phyloP scores from a whole-genome alignment of 768 basidiomycete genomes.

The Tricholoma sp. region DNA sequence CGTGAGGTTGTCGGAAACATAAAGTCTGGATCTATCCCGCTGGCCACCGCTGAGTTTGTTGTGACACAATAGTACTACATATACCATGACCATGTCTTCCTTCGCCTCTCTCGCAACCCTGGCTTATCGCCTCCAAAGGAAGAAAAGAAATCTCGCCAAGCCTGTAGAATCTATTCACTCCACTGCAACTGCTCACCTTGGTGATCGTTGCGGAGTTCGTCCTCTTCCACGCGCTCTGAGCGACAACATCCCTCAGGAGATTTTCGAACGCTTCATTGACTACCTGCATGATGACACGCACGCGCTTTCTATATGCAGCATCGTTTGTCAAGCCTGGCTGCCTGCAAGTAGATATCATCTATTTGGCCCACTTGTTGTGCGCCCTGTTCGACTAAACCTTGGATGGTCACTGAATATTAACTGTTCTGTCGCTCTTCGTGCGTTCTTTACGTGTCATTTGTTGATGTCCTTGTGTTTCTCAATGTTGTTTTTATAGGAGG shows the following conservation, averaged over 20 bases:
- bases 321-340: constrained; percentile 22
- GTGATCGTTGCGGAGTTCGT: background rate
- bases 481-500: background rate
- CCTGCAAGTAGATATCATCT: constrained; percentile 14
- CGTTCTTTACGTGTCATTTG: background rate
- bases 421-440: constrained; percentile 9
- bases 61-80: too few species aligned
- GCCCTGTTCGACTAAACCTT: constrained; percentile 3
- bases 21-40: too few species aligned
- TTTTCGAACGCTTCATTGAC: constrained; percentile 12
- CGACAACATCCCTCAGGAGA: constrained; percentile 13
- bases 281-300: constrained; percentile 6
- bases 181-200: background rate
- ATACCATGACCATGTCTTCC: background rate
- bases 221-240: constrained; percentile 4
- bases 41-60: too few species aligned
- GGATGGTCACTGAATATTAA: constrained; percentile 1
- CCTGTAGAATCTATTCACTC: background rate
- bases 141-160: background rate
- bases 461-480: background rate
- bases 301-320: constrained; percentile 15
- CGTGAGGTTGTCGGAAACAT: too few species aligned
- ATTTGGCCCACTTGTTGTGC: constrained; percentile 6
- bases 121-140: background rate
- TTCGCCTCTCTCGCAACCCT: background rate